phyloP scores from a whole-genome alignment of 495 filamentous ascomycete genomes.

The Entonaema liquescens region DNA sequence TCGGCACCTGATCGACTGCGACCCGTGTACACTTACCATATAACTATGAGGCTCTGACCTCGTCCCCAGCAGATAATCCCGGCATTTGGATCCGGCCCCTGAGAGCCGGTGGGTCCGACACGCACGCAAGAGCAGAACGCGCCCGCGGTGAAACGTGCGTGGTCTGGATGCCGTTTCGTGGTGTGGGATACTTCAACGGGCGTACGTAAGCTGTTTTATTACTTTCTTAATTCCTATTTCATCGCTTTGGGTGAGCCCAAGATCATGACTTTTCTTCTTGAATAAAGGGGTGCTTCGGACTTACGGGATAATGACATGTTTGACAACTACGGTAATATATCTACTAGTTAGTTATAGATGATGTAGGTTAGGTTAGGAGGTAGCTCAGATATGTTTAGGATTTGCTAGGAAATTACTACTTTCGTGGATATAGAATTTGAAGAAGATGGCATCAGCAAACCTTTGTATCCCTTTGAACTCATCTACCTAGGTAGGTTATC shows the following conservation, averaged over 20 bases:
- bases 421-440: no score
- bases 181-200: neutral
- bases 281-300: no score
- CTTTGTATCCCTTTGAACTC: no score
- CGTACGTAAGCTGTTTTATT: slow-evolving; percentile 16
- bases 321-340: no score
- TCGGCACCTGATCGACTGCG: slow-evolving; percentile 2
- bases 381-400: no score
- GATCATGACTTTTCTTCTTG: no score
- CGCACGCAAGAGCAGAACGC: neutral
- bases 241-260: neutral
- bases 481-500: no score
- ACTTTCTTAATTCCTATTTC: neutral
- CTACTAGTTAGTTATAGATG: no score
- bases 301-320: no score
- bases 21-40: neutral
- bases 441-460: no score
- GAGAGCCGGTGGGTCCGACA: slow-evolving; percentile 13
- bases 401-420: no score
- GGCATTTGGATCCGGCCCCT: slow-evolving; percentile 1
- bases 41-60: neutral
- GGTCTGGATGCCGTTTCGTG: slow-evolving; percentile 37
- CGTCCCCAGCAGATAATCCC: slow-evolving; percentile 9
- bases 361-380: no score
- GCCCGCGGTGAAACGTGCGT: slow-evolving; percentile 30